Conservation (phyloP, 2,329 filamentous ascomycete genomes). For the Cryphonectria naterciae region DNA sequence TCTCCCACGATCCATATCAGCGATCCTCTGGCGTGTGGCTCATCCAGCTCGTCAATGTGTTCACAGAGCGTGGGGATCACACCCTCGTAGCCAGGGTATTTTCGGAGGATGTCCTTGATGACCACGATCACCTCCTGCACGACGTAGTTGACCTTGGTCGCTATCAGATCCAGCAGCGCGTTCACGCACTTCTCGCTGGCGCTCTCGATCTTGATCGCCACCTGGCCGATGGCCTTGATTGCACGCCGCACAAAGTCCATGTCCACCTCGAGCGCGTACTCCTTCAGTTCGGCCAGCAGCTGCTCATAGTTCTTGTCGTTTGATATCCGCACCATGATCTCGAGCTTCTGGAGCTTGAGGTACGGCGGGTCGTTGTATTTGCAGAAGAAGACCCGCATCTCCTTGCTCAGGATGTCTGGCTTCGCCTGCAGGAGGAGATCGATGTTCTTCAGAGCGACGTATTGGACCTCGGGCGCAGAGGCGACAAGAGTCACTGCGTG, state of each 20-base stretch:
- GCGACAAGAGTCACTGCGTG: slow-evolving; percentile 85
- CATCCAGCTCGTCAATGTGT: slow-evolving; percentile 95
- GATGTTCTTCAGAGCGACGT: slow-evolving; percentile 94
- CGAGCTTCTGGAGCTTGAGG: slow-evolving; percentile 94
- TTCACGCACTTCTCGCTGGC: slow-evolving; percentile 96
- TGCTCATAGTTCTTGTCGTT: slow-evolving; percentile 97
- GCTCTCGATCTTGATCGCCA: slow-evolving; percentile 96
- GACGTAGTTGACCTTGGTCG: slow-evolving; percentile 98
- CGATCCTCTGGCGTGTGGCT: slow-evolving; percentile 86
- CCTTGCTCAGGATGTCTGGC: slow-evolving; percentile 94
- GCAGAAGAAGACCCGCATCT: slow-evolving; percentile 98
- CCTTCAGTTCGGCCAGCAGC: slow-evolving; percentile 89
- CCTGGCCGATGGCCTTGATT: slow-evolving; percentile 95
- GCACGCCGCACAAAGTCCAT: slow-evolving; percentile 98
- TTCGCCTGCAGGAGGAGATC: slow-evolving; percentile 94
- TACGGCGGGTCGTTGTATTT: slow-evolving; percentile 99
- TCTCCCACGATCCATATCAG: slow-evolving; percentile 99
- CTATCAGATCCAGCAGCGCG: slow-evolving; percentile 88
- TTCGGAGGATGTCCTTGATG: slow-evolving; percentile 97
- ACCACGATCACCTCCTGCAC: slow-evolving; percentile 99
- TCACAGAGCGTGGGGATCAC: slow-evolving; percentile 96
- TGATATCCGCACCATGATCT: slow-evolving; percentile 99
- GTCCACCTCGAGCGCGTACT: slow-evolving; percentile 96
- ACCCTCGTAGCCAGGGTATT: slow-evolving; percentile 96
- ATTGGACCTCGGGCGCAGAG: slow-evolving; percentile 95